Evolutionary conservation across 495 filamentous ascomycete species (phyloP).

Genomic region (Oidiodendron maius): DNA sequence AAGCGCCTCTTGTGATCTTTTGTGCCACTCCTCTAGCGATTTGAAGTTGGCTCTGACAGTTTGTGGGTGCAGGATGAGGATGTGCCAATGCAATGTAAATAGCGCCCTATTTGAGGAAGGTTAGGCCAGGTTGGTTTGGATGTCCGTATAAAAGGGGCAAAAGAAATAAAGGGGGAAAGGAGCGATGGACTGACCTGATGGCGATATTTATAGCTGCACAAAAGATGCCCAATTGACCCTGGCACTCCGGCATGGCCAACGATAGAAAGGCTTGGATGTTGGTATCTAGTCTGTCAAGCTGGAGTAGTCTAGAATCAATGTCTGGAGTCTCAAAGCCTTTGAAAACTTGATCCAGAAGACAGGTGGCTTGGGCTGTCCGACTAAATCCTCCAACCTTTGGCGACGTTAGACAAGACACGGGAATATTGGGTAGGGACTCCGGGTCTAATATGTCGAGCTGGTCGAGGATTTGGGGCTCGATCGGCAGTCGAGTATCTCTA

Average conservation of each 20-base stretch:
- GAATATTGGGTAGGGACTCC: not conserved
- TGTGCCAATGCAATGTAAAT: not conserved
- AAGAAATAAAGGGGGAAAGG: not conserved
- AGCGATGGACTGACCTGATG: conserved; percentile 1
- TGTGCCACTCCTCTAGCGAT: not conserved
- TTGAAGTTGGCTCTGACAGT: not conserved
- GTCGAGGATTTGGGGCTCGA: not conserved
- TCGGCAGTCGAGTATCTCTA: conserved; percentile 9
- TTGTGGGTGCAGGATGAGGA: not conserved
- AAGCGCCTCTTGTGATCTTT: not conserved
- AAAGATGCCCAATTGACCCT: not conserved
- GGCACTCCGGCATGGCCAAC: not conserved
- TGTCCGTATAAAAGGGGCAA: not conserved
- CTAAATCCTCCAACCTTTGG: not conserved
- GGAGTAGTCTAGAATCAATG: not conserved
- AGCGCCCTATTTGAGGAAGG: not conserved
- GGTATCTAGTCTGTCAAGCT: not conserved
- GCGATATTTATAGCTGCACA: conserved; percentile 1
- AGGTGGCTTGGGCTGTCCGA: not conserved
- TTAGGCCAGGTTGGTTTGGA: not conserved
- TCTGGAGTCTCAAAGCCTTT: conserved; percentile 1
- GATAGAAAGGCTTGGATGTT: not conserved
- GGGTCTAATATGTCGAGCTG: not conserved
- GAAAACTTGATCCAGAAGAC: conserved; percentile 4
- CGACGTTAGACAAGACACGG: not conserved